phyloP scores from a whole-genome alignment of 352 stramenopile species.

The Globisporangium iwayamae region DNA sequence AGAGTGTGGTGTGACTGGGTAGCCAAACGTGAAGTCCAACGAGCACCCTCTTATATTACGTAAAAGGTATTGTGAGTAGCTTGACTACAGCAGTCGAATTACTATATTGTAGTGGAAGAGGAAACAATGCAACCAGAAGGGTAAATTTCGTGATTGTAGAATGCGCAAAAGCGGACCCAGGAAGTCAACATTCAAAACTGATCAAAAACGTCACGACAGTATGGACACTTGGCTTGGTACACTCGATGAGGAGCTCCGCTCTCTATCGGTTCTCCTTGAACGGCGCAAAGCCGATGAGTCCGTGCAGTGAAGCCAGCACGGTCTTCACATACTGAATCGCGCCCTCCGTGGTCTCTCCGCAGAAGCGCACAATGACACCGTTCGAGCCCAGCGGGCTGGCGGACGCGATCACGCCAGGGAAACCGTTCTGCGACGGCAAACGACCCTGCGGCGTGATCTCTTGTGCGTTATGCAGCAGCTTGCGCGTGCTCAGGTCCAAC shows the following conservation, averaged over 20 bases:
- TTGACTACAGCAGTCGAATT: background rate
- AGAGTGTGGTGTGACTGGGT: background rate
- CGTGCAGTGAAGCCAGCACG: conserved; percentile 51
- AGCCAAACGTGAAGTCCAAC: background rate
- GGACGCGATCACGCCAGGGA: conserved; percentile 59
- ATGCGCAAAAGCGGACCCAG: background rate
- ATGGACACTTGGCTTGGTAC: conserved; percentile 4
- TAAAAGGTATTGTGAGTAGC: background rate
- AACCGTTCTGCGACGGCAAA: conserved; percentile 38
- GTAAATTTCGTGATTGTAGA: background rate
- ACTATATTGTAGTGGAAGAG: background rate
- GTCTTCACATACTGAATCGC: conserved; percentile 58
- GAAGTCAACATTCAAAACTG: background rate
- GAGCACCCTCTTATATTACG: background rate
- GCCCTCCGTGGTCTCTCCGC: conserved; percentile 53
- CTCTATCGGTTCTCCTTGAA: conserved; percentile 76
- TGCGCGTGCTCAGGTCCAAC: conserved; percentile 65
- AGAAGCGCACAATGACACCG: conserved; percentile 75
- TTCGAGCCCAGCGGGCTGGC: conserved; percentile 58
- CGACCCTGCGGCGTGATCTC: conserved; percentile 75
- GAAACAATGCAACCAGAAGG: background rate
- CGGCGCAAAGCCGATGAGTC: conserved; percentile 55
- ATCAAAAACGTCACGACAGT: background rate
- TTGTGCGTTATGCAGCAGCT: conserved; percentile 61
- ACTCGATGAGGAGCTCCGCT: background rate